Percentiles rank a stretch among this genome's conserved stretches.
Conservation (phyloP, 106 monocot species). For the Dendrobium officinale region DNA sequence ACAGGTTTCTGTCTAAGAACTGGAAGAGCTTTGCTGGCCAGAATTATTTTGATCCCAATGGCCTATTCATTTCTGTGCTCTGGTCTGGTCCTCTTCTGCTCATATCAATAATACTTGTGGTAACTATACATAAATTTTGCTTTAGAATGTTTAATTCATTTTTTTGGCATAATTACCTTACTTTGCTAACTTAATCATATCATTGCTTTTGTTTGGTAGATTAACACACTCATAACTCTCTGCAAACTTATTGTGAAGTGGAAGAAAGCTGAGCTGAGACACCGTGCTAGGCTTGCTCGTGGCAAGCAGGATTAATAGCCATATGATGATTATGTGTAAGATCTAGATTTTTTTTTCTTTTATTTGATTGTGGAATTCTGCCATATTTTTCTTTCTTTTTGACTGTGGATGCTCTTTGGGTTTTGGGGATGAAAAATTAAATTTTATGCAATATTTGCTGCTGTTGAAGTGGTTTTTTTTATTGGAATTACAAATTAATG, state of each 20-base stretch:
- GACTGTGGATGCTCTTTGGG: background rate
- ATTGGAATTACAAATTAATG: too few species aligned
- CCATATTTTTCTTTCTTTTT: background rate
- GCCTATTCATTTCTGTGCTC: conserved; percentile 80
- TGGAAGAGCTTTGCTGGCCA: conserved; percentile 86
- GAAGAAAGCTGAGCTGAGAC: conserved; percentile 64
- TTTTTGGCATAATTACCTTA: background rate
- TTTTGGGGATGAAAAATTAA: background rate
- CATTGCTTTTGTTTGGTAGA: conserved; percentile 21
- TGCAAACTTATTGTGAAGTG: conserved; percentile 56
- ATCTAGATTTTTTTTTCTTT: too few species aligned
- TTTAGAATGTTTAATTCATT: background rate
- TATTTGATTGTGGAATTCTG: background rate
- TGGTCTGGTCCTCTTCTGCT: conserved; percentile 89
- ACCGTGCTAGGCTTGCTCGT: conserved; percentile 40
- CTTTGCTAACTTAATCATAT: background rate
- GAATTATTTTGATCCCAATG: conserved; percentile 84
- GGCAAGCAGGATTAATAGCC: conserved; percentile 36
- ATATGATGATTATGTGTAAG: too few species aligned
- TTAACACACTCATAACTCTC: conserved; percentile 46
- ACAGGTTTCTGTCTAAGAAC: conserved; percentile 42
- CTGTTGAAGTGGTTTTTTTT: too few species aligned
- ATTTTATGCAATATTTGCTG: too few species aligned
- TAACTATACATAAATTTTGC: conserved; percentile 15
- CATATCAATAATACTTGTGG: conserved; percentile 69